Conservation (phyloP, 2,329 filamentous ascomycete genomes). For the Fusarium humuli region DNA sequence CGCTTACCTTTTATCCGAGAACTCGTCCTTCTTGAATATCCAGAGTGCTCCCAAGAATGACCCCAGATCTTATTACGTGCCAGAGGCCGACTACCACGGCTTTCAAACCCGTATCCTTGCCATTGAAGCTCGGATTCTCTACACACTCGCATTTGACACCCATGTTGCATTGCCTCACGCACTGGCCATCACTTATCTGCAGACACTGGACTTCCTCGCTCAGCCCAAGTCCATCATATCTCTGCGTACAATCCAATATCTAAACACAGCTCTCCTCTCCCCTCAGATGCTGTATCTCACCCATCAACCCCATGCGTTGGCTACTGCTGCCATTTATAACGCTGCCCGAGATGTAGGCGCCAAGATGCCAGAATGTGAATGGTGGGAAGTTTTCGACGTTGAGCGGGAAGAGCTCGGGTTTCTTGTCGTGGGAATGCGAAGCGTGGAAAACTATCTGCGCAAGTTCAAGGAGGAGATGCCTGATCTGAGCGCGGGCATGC, state of each 20-base stretch:
- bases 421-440: constrained; percentile 85
- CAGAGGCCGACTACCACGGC: constrained; percentile 76
- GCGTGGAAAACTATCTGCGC: constrained; percentile 76
- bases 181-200: constrained; percentile 90
- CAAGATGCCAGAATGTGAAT: constrained; percentile 84
- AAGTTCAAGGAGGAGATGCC: constrained; percentile 69
- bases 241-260: constrained; percentile 75
- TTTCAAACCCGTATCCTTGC: constrained; percentile 73
- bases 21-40: constrained; percentile 65
- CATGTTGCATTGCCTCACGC: constrained; percentile 88
- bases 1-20: constrained; percentile 77
- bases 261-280: constrained; percentile 88
- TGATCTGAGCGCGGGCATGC: constrained; percentile 61
- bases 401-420: constrained; percentile 96
- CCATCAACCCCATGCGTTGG: constrained; percentile 87
- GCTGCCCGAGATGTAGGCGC: constrained; percentile 80
- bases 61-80: constrained; percentile 73
- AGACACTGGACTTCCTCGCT: constrained; percentile 80
- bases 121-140: constrained; percentile 82
- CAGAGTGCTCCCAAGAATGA: constrained; percentile 52
- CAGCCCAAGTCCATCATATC: constrained; percentile 65
- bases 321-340: constrained; percentile 91
- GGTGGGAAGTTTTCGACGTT: constrained; percentile 99
- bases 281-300: constrained; percentile 92
- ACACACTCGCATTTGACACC: constrained; percentile 81